Evolutionary conservation across 1,139 yeast species (phyloP).

Genomic region (Hanseniaspora sp.): DNA sequence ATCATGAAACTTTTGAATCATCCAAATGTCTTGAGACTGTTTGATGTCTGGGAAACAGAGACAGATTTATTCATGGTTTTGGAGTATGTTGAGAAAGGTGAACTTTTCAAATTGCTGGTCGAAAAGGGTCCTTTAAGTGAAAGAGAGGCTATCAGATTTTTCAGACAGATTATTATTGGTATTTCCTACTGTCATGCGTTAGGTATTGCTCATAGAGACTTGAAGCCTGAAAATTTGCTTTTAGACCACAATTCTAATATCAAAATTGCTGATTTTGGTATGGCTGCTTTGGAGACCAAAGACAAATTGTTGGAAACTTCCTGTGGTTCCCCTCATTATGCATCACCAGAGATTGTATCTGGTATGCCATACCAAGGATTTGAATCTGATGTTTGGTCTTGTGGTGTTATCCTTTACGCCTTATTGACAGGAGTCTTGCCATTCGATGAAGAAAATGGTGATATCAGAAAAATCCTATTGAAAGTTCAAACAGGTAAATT

Average conservation of each 20-base stretch:
- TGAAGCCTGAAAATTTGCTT: constrained; percentile 86
- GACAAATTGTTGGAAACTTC: constrained; percentile 82
- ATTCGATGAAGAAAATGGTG: constrained; percentile 75
- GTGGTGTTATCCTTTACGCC: constrained; percentile 92
- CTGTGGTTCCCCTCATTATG: constrained; percentile 98
- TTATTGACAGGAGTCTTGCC: constrained; percentile 89
- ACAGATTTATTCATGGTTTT: constrained; percentile 81
- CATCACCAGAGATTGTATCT: constrained; percentile 94
- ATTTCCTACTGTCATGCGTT: constrained; percentile 88
- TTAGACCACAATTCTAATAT: constrained; percentile 79
- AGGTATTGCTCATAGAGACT: constrained; percentile 88
- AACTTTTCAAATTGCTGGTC: constrained; percentile 79
- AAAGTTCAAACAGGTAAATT: constrained; percentile 88
- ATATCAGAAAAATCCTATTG: constrained; percentile 68
- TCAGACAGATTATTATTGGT: constrained; percentile 85
- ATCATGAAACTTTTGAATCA: constrained; percentile 84
- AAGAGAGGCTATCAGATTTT: constrained; percentile 77
- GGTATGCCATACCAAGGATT: constrained; percentile 93
- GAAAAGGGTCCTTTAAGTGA: constrained; percentile 83
- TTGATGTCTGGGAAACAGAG: constrained; percentile 97
- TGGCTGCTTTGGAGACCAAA: constrained; percentile 95
- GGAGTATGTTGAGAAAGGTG: constrained; percentile 97
- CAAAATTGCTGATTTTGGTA: constrained; percentile 96
- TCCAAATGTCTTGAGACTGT: constrained; percentile 87
- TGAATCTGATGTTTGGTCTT: constrained; percentile 96